phyloP scores from a whole-genome alignment of 805 yeast species.

The Wickerhamomyces silvicola region DNA sequence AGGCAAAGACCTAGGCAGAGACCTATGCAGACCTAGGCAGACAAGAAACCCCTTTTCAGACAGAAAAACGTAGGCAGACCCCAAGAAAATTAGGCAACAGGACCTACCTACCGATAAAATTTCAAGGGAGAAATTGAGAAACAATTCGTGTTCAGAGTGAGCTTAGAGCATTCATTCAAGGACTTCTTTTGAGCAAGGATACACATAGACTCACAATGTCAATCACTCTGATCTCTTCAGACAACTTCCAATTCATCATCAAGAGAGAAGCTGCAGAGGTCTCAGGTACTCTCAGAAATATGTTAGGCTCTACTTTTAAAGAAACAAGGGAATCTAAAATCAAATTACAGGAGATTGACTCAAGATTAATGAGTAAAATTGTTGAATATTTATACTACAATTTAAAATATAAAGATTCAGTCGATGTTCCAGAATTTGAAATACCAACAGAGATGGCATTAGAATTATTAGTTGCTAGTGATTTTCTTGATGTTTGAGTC shows the following conservation, averaged over 20 bases:
- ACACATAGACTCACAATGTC: slow-evolving; percentile 11
- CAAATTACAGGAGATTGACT: slow-evolving; percentile 57
- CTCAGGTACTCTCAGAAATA: slow-evolving; percentile 53
- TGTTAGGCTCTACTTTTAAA: slow-evolving; percentile 51
- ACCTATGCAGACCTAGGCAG: no score
- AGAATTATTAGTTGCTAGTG: slow-evolving; percentile 89
- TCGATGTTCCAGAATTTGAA: slow-evolving; percentile 75
- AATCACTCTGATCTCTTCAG: slow-evolving; percentile 68
- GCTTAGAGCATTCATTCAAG: no score
- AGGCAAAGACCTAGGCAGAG: no score
- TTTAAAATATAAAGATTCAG: slow-evolving; percentile 54
- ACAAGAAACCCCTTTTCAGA: no score
- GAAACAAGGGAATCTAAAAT: slow-evolving; percentile 56
- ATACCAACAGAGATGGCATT: slow-evolving; percentile 92
- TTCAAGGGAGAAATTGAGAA: no score
- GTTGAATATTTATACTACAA: slow-evolving; percentile 82
- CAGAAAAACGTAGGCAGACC: no score
- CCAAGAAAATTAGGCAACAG: no score
- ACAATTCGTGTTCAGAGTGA: no score
- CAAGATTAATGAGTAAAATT: slow-evolving; percentile 66
- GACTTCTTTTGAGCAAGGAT: background rate
- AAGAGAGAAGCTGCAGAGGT: slow-evolving; percentile 71
- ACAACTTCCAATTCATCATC: slow-evolving; percentile 56
- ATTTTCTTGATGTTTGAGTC: slow-evolving; percentile 59
- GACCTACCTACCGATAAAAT: no score